Conservation (phyloP, 257 asterid genomes). For the Galeopsis tetrahit region DNA sequence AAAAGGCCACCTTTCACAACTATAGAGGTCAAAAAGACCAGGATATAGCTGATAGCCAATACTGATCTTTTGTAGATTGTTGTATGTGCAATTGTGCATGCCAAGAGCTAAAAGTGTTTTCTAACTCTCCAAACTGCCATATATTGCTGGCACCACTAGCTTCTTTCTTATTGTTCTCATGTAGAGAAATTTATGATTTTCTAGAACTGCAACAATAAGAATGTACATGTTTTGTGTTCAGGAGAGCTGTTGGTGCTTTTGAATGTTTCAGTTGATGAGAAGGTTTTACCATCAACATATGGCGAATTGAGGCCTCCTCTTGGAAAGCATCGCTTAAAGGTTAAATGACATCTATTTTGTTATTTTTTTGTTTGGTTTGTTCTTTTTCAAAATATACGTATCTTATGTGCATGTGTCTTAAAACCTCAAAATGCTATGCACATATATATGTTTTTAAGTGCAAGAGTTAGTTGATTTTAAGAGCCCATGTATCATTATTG, state of each 20-base stretch:
- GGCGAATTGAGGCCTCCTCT: conserved; percentile 98
- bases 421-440: not conserved
- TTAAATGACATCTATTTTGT: conserved; percentile 34
- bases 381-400: not conserved
- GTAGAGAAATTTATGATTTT: conserved; percentile 16
- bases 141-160: conserved; percentile 22
- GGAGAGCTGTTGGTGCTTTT: conserved; percentile 81
- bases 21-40: not conserved
- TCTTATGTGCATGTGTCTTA: not conserved
- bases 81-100: not conserved
- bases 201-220: conserved; percentile 26
- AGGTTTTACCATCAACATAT: conserved; percentile 73
- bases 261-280: conserved; percentile 78
- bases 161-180: conserved; percentile 15
- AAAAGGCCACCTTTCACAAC: not conserved
- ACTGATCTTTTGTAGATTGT: not conserved
- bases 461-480: conserved; percentile 10
- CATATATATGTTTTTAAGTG: not conserved
- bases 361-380: not conserved
- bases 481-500: conserved; percentile 18
- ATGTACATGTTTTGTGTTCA: conserved; percentile 41
- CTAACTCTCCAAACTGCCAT: conserved; percentile 1
- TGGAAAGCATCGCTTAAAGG: conserved; percentile 96
- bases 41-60: not conserved
- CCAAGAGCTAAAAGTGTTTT: not conserved